Percentiles rank a stretch among this genome's conserved stretches.
Evolutionary conservation across 352 stramenopile genomes (phyloP).

Genomic region (Elongisporangium anandrum): DNA sequence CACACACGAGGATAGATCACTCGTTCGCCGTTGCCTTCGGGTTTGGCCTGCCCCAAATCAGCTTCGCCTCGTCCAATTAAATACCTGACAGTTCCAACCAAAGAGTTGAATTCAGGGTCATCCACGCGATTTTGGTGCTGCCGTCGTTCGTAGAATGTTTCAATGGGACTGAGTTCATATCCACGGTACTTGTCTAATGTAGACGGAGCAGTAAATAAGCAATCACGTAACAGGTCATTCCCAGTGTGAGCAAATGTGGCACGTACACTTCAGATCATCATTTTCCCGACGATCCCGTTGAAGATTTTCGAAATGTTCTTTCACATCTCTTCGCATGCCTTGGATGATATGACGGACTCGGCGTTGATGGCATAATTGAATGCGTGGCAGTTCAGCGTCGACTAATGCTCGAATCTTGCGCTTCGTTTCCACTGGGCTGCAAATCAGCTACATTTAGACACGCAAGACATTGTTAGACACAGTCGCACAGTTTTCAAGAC

Average conservation of each 20-base stretch:
- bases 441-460: not conserved
- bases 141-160: slow-evolving; percentile 13
- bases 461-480: not conserved
- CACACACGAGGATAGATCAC: slow-evolving; percentile 14
- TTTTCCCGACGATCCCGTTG: not conserved
- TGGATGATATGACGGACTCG: slow-evolving; percentile 29
- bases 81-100: slow-evolving; percentile 39
- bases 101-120: slow-evolving; percentile 17
- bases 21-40: slow-evolving; percentile 7
- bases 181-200: not conserved
- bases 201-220: not conserved
- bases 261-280: slow-evolving; percentile 14
- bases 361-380: slow-evolving; percentile 37
- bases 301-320: slow-evolving; percentile 11
- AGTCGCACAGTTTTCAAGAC: not conserved
- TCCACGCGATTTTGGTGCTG: slow-evolving; percentile 3
- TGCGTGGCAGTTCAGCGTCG: slow-evolving; percentile 17
- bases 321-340: slow-evolving; percentile 26
- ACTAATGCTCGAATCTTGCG: slow-evolving; percentile 23
- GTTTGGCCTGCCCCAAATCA: slow-evolving; percentile 14
- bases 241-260: slow-evolving; percentile 2
- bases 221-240: no score
- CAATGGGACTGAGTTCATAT: slow-evolving; percentile 11
- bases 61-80: slow-evolving; percentile 16
- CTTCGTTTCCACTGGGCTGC: slow-evolving; percentile 1